These are phyloP conservation scores for Paraphaeosphaeria sporulosa DNA, from an alignment of 2,329 filamentous ascomycete species.

Conservation along the genomic window DNA sequence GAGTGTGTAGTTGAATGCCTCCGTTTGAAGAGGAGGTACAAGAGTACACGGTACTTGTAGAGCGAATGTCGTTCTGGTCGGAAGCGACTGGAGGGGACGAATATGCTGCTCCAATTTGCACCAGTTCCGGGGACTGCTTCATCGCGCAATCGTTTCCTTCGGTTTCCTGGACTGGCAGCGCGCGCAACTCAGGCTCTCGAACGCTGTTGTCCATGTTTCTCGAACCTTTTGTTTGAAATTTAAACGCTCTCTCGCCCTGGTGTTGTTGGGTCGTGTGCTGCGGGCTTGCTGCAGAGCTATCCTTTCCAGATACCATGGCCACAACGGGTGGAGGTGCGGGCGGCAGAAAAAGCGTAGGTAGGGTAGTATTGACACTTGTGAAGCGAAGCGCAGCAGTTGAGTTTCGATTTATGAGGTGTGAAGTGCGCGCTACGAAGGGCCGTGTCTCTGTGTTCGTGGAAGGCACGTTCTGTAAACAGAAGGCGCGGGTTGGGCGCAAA, in stretches of 20 bases:
- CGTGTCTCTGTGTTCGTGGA: not conserved
- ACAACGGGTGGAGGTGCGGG: not conserved
- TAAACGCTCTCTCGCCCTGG: not conserved
- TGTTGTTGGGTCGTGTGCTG: not conserved
- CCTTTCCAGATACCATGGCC: not conserved
- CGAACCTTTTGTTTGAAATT: not conserved
- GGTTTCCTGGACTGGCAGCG: not conserved
- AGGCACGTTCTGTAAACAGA: conserved; percentile 8
- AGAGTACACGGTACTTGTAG: not conserved
- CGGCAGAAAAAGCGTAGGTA: not conserved
- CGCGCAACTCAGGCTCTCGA: not conserved
- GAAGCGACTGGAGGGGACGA: not conserved
- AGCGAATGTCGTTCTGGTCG: not conserved
- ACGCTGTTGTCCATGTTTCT: not conserved
- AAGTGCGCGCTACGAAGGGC: not conserved
- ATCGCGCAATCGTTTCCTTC: not conserved
- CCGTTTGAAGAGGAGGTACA: not conserved
- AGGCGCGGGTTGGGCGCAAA: not conserved
- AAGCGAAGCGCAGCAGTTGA: not conserved
- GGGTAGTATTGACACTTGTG: not conserved
- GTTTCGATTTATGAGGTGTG: not conserved
- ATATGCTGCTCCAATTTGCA: not conserved
- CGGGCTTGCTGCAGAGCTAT: not conserved
- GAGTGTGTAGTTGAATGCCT: not conserved
- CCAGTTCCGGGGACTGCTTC: not conserved